Conservation (phyloP, 31 red algal species). For the Odonthalia washingtoniensis region DNA sequence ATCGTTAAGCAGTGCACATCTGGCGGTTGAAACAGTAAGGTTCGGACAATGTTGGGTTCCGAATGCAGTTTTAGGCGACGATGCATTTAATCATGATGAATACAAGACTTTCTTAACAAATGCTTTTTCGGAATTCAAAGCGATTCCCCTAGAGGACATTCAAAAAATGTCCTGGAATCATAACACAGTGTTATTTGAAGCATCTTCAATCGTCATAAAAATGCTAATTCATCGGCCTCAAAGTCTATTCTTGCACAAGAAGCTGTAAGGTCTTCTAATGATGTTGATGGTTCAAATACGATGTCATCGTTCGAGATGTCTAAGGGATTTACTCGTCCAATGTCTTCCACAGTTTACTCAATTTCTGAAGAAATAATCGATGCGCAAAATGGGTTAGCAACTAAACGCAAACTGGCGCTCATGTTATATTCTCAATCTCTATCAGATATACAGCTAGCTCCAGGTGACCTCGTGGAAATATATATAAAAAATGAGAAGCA, state of each 20-base stretch:
- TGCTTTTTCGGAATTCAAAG: not conserved
- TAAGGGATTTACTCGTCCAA: not conserved
- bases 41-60: not conserved
- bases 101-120: not conserved
- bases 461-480: not conserved
- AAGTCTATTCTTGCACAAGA: not conserved
- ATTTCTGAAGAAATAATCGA: not conserved
- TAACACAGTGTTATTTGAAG: not conserved
- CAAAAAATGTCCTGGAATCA: conserved; percentile 24
- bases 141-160: not conserved
- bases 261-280: not conserved
- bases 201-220: conserved; percentile 18
- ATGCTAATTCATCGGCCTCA: not conserved
- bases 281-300: not conserved
- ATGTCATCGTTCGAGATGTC: not conserved
- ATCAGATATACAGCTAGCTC: not conserved
- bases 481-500: not conserved
- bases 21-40: not conserved
- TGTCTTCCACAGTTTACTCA: not conserved
- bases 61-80: not conserved
- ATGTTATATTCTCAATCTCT: no score
- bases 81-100: not conserved
- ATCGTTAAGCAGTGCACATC: not conserved
- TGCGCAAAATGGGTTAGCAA: not conserved
- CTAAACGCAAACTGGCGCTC: not conserved